Evolutionary conservation across 2,329 filamentous ascomycete genomes (phyloP).

Genomic region (Talaromyces amestolkiae): DNA sequence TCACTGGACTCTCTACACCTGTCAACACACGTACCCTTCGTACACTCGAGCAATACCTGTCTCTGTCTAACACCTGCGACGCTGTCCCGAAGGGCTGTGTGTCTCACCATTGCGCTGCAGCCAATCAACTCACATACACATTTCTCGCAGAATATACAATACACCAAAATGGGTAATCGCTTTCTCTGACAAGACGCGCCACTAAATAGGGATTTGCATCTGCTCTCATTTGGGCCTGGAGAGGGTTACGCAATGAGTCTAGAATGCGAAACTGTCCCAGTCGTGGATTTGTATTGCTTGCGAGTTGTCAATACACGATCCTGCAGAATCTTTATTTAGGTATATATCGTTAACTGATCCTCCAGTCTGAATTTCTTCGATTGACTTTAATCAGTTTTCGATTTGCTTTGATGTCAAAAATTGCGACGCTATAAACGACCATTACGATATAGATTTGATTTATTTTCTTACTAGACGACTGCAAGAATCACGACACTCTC

Average conservation of each 20-base stretch:
- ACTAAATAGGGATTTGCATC: not conserved
- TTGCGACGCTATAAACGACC: not conserved
- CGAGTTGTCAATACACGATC: not conserved
- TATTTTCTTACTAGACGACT: not conserved
- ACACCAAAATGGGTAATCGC: not conserved
- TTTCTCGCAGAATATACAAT: not conserved
- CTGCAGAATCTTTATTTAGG: not conserved
- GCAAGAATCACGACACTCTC: not conserved
- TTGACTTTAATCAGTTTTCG: not conserved
- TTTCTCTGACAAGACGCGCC: not conserved
- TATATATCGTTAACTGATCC: not conserved
- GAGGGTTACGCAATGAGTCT: slow-evolving; percentile 3
- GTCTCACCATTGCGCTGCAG: not conserved
- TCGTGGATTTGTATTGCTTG: not conserved
- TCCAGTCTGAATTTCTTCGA: not conserved
- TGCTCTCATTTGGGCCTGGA: not conserved
- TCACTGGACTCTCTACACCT: not conserved
- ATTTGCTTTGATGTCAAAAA: not conserved
- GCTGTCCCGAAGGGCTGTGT: not conserved
- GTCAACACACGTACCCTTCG: not conserved
- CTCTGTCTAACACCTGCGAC: not conserved
- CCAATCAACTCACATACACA: not conserved
- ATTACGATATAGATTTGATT: not conserved
- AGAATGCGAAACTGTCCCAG: slow-evolving; percentile 8
- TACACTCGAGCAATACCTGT: not conserved